phyloP scores from a whole-genome alignment of 202 grass and related monocot genomes.

The Zizania palustris region DNA sequence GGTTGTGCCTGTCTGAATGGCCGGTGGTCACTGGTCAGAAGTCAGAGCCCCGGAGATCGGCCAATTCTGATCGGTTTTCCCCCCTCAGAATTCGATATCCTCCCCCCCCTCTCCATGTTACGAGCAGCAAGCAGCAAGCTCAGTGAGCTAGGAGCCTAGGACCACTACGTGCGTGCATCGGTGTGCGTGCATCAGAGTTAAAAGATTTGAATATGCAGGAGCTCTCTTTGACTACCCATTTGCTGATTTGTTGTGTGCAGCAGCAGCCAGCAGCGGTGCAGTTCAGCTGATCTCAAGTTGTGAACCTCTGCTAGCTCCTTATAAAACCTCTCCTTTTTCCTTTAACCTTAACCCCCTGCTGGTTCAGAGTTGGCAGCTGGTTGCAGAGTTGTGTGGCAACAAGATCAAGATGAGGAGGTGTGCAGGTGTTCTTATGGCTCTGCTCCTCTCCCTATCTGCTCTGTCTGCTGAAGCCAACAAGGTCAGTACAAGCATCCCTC shows the following conservation, averaged over 20 bases:
- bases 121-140: neutral
- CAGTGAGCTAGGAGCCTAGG: neutral
- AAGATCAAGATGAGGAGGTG: conserved; percentile 52
- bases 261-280: neutral
- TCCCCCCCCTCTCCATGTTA: too few relatives aligned
- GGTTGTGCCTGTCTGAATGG: conserved; percentile 24
- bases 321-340: conserved; percentile 67
- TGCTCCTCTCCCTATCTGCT: conserved; percentile 50
- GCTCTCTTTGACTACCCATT: conserved; percentile 52
- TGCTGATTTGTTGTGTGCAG: neutral
- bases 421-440: conserved; percentile 40
- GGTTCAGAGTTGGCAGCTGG: conserved; percentile 27
- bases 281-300: conserved; percentile 18
- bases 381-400: neutral
- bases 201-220: conserved; percentile 44
- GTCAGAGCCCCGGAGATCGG: conserved; percentile 19
- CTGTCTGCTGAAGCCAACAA: conserved; percentile 42
- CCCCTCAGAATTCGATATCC: neutral
- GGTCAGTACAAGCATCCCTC: conserved; percentile 3
- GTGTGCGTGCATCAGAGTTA: neutral
- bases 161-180: conserved; percentile 42
- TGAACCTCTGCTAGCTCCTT: conserved; percentile 14
- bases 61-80: neutral
- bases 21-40: conserved; percentile 12
- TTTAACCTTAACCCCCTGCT: conserved; percentile 4